A percentile compares a stretch with the other conserved stretches of the same genome.
These are phyloP conservation scores for Coniella vitis DNA, from an alignment of 2,329 filamentous ascomycete genomes.

Conservation along the genomic window DNA sequence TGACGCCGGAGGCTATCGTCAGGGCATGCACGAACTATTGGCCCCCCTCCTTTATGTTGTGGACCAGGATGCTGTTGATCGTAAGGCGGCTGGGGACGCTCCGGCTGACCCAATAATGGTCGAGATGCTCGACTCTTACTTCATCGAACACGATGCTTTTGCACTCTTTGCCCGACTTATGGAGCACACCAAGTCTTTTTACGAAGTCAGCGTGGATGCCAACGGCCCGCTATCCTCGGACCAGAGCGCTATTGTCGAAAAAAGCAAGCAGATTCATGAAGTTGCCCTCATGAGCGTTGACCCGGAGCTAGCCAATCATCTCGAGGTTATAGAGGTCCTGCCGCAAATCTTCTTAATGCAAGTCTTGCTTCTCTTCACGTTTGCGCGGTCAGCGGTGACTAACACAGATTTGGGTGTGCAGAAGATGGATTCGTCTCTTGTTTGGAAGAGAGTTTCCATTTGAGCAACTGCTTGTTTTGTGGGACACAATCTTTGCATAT, in stretches of 20 bases:
- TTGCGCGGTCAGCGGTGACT: not conserved
- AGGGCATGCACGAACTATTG: conserved; percentile 96
- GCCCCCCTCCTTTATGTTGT: conserved; percentile 84
- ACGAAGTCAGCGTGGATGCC: conserved; percentile 54
- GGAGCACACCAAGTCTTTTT: conserved; percentile 80
- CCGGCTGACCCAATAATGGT: conserved; percentile 48
- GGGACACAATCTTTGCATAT: conserved; percentile 87
- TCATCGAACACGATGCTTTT: conserved; percentile 87
- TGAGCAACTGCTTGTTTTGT: conserved; percentile 73
- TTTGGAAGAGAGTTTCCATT: conserved; percentile 94
- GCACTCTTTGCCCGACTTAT: conserved; percentile 80
- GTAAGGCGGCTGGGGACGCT: conserved; percentile 26
- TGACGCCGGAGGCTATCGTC: conserved; percentile 80
- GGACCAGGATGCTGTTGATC: conserved; percentile 70
- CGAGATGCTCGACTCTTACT: conserved; percentile 62
- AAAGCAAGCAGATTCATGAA: conserved; percentile 83
- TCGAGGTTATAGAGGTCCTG: conserved; percentile 79
- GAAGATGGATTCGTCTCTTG: conserved; percentile 86
- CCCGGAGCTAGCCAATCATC: conserved; percentile 72
- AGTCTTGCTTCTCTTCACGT: conserved; percentile 22
- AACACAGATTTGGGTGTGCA: conserved; percentile 27
- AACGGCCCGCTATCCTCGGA: conserved; percentile 28
- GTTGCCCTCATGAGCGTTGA: conserved; percentile 71
- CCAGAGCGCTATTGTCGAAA: conserved; percentile 66
- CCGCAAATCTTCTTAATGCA: conserved; percentile 95